phyloP scores from a whole-genome alignment of 345 rosid species.

The Ricinus communis region DNA sequence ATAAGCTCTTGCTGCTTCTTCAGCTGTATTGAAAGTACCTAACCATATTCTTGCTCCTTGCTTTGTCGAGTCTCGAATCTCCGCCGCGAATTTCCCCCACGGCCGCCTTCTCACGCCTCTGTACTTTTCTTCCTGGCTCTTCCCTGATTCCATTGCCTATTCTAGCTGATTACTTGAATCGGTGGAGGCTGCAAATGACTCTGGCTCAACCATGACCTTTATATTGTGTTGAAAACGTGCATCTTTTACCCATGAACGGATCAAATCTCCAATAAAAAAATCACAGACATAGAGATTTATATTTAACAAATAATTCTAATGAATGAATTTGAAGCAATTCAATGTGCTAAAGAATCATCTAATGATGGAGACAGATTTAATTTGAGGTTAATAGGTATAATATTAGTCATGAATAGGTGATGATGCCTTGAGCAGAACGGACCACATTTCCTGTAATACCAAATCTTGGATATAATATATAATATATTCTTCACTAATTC shows the following conservation, averaged over 20 bases:
- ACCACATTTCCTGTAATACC: not conserved
- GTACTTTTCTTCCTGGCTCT: constrained; percentile 29
- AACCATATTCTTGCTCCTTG: constrained; percentile 79
- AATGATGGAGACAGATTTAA: constrained; percentile 1
- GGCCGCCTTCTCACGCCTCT: constrained; percentile 72
- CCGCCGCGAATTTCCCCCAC: constrained; percentile 88
- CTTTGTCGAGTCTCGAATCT: constrained; percentile 74
- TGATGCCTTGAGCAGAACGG: not conserved
- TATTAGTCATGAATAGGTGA: constrained; percentile 1
- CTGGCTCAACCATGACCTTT: not conserved
- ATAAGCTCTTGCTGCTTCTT: constrained; percentile 82
- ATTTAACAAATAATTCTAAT: too few relatives aligned
- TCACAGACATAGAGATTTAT: not conserved
- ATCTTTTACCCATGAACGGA: not conserved
- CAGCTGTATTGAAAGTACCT: constrained; percentile 74
- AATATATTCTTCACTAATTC: not conserved
- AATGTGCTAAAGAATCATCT: not conserved
- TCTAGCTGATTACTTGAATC: too few relatives aligned
- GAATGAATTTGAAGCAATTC: not conserved
- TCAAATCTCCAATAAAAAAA: constrained; percentile 7
- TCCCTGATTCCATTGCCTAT: constrained; percentile 18
- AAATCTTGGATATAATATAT: too few relatives aligned
- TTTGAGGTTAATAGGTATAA: not conserved
- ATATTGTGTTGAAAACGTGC: not conserved
- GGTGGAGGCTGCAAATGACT: not conserved